These are phyloP conservation scores for Aspergillus homomorphus DNA, from an alignment of 495 filamentous ascomycete genomes.

Conservation along the genomic window DNA sequence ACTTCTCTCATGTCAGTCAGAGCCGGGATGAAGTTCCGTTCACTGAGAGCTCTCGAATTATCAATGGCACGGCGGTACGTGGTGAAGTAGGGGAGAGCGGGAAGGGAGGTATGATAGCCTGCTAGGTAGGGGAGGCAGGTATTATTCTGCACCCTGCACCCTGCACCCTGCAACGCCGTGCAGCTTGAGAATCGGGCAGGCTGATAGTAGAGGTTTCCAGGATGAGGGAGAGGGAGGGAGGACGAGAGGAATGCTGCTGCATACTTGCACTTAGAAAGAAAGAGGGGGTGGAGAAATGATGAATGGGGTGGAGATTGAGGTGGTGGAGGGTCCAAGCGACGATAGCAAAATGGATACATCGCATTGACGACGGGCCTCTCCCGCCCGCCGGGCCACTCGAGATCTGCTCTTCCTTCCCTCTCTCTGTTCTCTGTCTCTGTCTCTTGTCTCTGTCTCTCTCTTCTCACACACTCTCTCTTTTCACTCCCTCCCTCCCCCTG, in stretches of 20 bases:
- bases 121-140: neutral
- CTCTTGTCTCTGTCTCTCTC: neutral
- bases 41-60: neutral
- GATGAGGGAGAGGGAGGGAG: neutral
- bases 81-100: neutral
- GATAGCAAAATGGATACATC: neutral
- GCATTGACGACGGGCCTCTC: neutral
- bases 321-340: neutral
- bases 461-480: neutral
- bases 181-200: neutral
- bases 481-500: neutral
- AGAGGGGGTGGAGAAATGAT: neutral
- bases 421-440: too few species aligned
- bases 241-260: too few species aligned
- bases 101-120: neutral
- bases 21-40: neutral
- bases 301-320: neutral
- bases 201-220: neutral
- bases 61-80: too few species aligned
- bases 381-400: too few species aligned
- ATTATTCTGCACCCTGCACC: neutral
- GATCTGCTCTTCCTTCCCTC: slow-evolving; percentile 1
- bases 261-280: too few species aligned
- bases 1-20: neutral
- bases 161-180: neutral